Base-by-base conservation (phyloP, 106 monocot species). In the Posidonia australis region DNA sequence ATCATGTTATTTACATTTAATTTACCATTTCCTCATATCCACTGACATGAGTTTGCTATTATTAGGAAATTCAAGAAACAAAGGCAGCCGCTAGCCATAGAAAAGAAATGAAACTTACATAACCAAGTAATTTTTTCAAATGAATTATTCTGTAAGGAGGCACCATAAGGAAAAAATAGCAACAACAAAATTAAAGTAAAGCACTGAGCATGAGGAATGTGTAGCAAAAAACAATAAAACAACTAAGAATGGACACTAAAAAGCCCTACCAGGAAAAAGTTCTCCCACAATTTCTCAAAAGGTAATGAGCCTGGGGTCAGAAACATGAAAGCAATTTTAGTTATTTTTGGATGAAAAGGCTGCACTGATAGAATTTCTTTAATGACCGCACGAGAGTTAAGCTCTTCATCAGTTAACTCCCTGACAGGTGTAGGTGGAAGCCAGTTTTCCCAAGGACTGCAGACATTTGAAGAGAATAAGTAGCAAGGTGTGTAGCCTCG, bases 261-360 rank as follows among this genome's bases (percentile, higher is more conserved):
- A 17, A n/a, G 32, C n/a, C 61, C 17, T 83, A 94, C 94, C 94
- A 69, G 65, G 60, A 94, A 90, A 70, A 86, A 86, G 46, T 77
- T 82, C 76, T 94, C 89, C 94, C 94, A 94, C 12, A 94, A 70
- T 65, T 66, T 94, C 64, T 94, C 94, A 65, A 94, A 90, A 51
- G 94, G 84, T 76, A 94, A 70, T 46, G 89, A 70, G 43, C 86
- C 89, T 13, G 84, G 86, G 24, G 89, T 90, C 67, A 94, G 66
- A 75, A 94, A 94, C 82, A 94, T 90, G 76, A 94, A 94, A 55
- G 94, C 94, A 67, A 94, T 75, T 64, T 94, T 94, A 46, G 84
- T 74, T 58, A 67, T 84, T 58, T 80, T 84, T 10, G 78, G 59
- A 29, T 66, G 71, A 45, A 78, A 59, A 19, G 68, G 51, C 17